Evolutionary conservation across 2,329 filamentous ascomycete genomes (phyloP).

Genomic region (Lachnellula occidentalis): DNA sequence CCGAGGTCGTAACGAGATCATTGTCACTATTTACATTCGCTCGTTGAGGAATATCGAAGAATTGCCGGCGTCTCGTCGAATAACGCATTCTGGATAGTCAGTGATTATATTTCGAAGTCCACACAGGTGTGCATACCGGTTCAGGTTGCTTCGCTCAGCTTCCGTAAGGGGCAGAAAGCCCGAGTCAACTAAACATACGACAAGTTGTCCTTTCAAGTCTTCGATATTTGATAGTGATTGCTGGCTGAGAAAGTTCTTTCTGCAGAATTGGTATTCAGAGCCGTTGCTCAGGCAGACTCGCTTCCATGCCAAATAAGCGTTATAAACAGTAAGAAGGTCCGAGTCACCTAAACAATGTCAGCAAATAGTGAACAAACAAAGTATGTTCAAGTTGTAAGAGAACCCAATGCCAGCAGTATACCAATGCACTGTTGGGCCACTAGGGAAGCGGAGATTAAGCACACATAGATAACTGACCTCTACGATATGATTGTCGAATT

Average conservation of each 20-base stretch:
- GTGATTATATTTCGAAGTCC: background rate
- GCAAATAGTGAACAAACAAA: constrained; percentile 17
- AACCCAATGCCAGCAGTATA: too few species aligned
- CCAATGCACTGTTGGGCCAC: too few species aligned
- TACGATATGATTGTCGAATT: constrained; percentile 71
- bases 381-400: background rate
- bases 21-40: constrained; percentile 74
- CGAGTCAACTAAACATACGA: constrained; percentile 79
- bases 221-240: constrained; percentile 89
- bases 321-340: constrained; percentile 87
- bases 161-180: constrained; percentile 72
- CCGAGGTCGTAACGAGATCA: constrained; percentile 70
- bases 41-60: constrained; percentile 75
- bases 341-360: constrained; percentile 77
- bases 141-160: constrained; percentile 65
- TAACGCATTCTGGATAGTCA: constrained; percentile 47
- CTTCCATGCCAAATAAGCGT: constrained; percentile 88
- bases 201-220: constrained; percentile 87
- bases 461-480: constrained; percentile 38
- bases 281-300: constrained; percentile 64
- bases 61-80: constrained; percentile 57
- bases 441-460: background rate
- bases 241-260: constrained; percentile 88
- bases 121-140: constrained; percentile 35
- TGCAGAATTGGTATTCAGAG: constrained; percentile 85